Evolutionary conservation across 208 protist genomes (phyloP), one percentile per base, ranked within the genome.

Genomic region (Leishmania lainsoni): DNA sequence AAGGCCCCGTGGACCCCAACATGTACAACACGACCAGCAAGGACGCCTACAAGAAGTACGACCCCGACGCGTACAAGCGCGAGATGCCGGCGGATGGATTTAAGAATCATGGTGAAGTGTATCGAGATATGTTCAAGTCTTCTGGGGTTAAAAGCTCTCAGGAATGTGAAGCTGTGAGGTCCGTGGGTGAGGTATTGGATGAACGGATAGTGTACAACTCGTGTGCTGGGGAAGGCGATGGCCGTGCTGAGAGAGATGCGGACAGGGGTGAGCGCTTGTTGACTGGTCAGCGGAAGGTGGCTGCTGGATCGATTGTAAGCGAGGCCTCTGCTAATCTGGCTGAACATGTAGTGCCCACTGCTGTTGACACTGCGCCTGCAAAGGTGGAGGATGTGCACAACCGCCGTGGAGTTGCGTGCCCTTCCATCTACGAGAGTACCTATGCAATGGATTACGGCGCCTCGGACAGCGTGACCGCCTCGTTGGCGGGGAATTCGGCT

Each of bases 11-110:
- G 39, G 45, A 48, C 78, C 65, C 68, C 12, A 10, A 0, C 79
- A 88, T 91, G 86, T 95, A 89, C 92, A 87, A 86, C 71, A 90
- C 84, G 0, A 90, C 87, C 20, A 81, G 85, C 59, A 49, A 79
- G 45, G 85, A 92, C 10, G 83, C 29, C 39, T 92, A 89, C 71
- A 87, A 81, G 77, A 42, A 73, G 22, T 86, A 86, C 70, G 83
- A 79, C 35, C n/a, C 71, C 29, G 80, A 83, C 51, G 86, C 81
- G 74, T 92, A 92, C 76, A 22, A 17, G 58, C 68, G 14, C 61
- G 85, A 12, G 80, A 20, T 4, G 65, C 52, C 52, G 9, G 52
- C 0, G 0, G 52, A 56, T 5, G 52, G 0, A 3, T 9, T 56
- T 9, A 17, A 2, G 10, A 26, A 58, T 2, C 0, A 63, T 3